These are phyloP conservation scores for Zygoascus bituminiphila DNA, from an alignment of 805 yeast genomes.

Conservation along the genomic window DNA sequence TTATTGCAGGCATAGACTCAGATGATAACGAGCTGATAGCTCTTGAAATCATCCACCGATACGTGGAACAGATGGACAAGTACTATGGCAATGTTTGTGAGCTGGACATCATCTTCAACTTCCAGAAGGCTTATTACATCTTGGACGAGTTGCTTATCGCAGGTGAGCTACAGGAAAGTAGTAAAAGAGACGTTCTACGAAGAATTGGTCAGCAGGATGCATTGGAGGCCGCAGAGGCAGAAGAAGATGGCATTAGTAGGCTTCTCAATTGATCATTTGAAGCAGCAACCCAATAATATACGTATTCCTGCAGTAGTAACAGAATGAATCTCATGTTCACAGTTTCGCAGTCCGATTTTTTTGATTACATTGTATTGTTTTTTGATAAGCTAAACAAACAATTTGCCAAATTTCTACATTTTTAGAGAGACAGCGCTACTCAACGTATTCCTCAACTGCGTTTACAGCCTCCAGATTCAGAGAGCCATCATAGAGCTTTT, in stretches of 20 bases:
- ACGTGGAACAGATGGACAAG: slow-evolving; percentile 94
- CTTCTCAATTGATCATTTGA: slow-evolving; percentile 9
- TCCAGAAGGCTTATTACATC: slow-evolving; percentile 86
- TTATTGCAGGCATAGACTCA: slow-evolving; percentile 75
- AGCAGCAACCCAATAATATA: too few species aligned
- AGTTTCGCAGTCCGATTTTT: too few species aligned
- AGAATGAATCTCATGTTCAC: too few species aligned
- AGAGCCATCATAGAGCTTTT: slow-evolving; percentile 42
- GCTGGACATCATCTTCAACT: slow-evolving; percentile 91
- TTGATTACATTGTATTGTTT: too few species aligned
- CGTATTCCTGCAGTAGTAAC: too few species aligned
- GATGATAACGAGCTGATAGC: slow-evolving; percentile 82
- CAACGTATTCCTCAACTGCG: too few species aligned
- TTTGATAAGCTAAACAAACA: too few species aligned
- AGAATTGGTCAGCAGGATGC: slow-evolving; percentile 81
- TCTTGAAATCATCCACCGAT: slow-evolving; percentile 81
- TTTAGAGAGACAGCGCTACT: too few species aligned
- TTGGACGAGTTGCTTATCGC: slow-evolving; percentile 84
- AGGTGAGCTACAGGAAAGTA: slow-evolving; percentile 79
- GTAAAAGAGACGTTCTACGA: slow-evolving; percentile 68
- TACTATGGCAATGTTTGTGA: slow-evolving; percentile 95
- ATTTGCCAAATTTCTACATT: too few species aligned
- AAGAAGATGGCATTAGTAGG: slow-evolving; percentile 30
- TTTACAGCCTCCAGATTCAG: slow-evolving; percentile 18
- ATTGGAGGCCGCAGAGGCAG: slow-evolving; percentile 69